Conservation (phyloP, 192 early-diverging fungal species). For the Kappamyces sp. region DNA sequence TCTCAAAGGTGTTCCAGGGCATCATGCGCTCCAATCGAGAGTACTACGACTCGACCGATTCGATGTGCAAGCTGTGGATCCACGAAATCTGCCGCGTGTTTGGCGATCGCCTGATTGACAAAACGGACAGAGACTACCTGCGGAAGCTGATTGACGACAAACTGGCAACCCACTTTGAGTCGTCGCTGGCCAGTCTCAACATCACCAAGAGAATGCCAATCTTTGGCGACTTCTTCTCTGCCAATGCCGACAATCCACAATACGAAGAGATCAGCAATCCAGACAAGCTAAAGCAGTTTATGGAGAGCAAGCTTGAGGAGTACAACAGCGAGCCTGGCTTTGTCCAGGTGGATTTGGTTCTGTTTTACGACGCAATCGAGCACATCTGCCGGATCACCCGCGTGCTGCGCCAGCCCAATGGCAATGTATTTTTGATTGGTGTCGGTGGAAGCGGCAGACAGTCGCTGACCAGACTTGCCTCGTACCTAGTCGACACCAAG, state of each 20-base stretch:
- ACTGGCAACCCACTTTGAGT: slow-evolving; percentile 38
- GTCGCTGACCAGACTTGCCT: slow-evolving; percentile 40
- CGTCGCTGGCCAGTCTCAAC: slow-evolving; percentile 39
- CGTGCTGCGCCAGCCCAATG: slow-evolving; percentile 43
- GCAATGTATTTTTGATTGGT: slow-evolving; percentile 51
- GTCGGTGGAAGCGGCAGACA: slow-evolving; percentile 53
- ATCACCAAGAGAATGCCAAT: slow-evolving; percentile 42
- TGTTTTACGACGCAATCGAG: slow-evolving; percentile 52
- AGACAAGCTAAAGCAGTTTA: slow-evolving; percentile 42
- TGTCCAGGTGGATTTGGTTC: slow-evolving; percentile 44
- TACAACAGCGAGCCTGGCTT: slow-evolving; percentile 52
- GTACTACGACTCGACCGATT: slow-evolving; percentile 47
- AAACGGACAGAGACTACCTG: slow-evolving; percentile 44
- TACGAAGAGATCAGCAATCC: slow-evolving; percentile 46
- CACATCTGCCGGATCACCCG: slow-evolving; percentile 55
- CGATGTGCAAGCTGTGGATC: slow-evolving; percentile 48
- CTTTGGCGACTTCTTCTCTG: slow-evolving; percentile 51
- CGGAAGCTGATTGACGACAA: slow-evolving; percentile 50
- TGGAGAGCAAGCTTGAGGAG: slow-evolving; percentile 48
- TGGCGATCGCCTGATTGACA: slow-evolving; percentile 46
- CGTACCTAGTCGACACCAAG: slow-evolving; percentile 44
- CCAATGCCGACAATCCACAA: slow-evolving; percentile 30
- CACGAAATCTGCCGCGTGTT: slow-evolving; percentile 53
- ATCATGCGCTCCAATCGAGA: slow-evolving; percentile 46
- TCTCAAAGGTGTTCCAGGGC: slow-evolving; percentile 58